These are phyloP conservation scores for Orbilia oligospora DNA, from an alignment of 2,329 filamentous ascomycete species.

Conservation along the genomic window DNA sequence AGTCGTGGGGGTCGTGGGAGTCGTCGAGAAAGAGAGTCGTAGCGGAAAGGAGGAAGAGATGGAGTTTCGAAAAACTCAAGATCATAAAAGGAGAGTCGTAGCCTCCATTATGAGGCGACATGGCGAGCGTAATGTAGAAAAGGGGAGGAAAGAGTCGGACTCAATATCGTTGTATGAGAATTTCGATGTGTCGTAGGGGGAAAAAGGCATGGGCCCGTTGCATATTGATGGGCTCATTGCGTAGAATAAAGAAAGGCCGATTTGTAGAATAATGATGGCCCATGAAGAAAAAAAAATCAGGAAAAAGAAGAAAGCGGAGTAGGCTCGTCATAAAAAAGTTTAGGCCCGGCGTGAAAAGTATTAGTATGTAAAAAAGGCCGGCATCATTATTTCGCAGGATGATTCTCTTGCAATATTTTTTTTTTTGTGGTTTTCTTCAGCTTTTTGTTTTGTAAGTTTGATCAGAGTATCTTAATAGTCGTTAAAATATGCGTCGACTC, in stretches of 20 bases:
- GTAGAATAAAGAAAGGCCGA: not conserved
- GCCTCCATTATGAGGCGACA: not conserved
- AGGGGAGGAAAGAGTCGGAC: not conserved
- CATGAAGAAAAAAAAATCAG: too few species aligned
- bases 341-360: not conserved
- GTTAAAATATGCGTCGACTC: not conserved
- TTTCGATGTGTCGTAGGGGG: too few species aligned
- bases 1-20: too few species aligned
- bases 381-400: not conserved
- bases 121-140: too few species aligned
- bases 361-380: not conserved
- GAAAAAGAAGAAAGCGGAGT: not conserved
- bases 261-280: too few species aligned
- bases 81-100: not conserved
- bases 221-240: not conserved
- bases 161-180: too few species aligned
- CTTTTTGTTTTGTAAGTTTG: not conserved
- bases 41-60: not conserved
- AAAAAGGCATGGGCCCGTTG: not conserved
- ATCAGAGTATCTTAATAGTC: not conserved
- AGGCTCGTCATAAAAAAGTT: not conserved
- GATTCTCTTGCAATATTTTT: not conserved
- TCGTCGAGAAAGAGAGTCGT: not conserved
- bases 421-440: not conserved
- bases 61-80: not conserved